Evolutionary conservation across 352 stramenopile genomes (phyloP).

Genomic region (Globisporangium spiculum): DNA sequence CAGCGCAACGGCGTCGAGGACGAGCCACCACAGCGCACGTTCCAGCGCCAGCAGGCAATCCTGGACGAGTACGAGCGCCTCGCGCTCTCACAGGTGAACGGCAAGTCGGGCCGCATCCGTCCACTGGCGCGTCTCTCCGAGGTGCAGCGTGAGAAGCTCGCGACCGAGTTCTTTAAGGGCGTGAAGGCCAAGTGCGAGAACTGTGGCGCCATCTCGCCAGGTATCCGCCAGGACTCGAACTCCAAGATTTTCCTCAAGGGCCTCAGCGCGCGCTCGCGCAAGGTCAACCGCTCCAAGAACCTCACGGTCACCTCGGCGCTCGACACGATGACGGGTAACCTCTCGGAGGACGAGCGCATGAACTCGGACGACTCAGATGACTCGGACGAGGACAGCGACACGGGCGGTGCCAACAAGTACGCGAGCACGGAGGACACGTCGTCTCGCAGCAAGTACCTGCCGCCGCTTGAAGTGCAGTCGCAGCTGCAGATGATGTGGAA

Average conservation of each 20-base stretch:
- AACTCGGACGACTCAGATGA: slow-evolving; percentile 51
- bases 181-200: slow-evolving; percentile 96
- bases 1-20: slow-evolving; percentile 86
- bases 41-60: slow-evolving; percentile 83
- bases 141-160: slow-evolving; percentile 76
- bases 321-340: slow-evolving; percentile 75
- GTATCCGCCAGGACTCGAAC: slow-evolving; percentile 95
- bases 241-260: slow-evolving; percentile 98
- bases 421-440: slow-evolving; percentile 56
- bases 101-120: slow-evolving; percentile 28
- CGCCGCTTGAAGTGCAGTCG: slow-evolving; percentile 93
- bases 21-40: slow-evolving; percentile 61
- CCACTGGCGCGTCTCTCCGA: slow-evolving; percentile 65
- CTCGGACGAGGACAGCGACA: slow-evolving; percentile 68
- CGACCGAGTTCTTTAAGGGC: slow-evolving; percentile 89
- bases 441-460: slow-evolving; percentile 92
- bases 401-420: slow-evolving; percentile 28
- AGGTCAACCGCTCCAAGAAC: slow-evolving; percentile 83
- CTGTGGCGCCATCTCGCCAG: slow-evolving; percentile 94
- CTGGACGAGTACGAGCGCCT: slow-evolving; percentile 89
- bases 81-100: slow-evolving; percentile 48
- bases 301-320: slow-evolving; percentile 76
- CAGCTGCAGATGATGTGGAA: slow-evolving; percentile 95
- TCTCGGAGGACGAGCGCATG: slow-evolving; percentile 39
- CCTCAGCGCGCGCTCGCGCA: slow-evolving; percentile 74